Evolutionary conservation across 108 stramenopile species (phyloP).

Genomic region (Cyclotella kingstonii): DNA sequence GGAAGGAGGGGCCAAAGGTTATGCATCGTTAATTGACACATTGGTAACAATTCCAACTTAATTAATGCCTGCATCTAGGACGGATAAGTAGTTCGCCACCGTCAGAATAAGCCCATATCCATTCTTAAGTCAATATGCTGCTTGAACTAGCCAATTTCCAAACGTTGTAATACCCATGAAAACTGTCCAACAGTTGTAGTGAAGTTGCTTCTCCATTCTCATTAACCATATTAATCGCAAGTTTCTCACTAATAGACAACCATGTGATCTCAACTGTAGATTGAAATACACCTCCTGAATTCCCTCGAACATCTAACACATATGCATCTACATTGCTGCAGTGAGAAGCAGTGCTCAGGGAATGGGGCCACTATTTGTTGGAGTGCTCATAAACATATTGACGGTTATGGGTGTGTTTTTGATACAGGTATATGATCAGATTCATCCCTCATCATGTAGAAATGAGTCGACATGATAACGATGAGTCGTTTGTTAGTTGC

Average conservation of each 20-base stretch:
- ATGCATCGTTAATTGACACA: constrained; percentile 29
- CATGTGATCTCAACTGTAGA: constrained; percentile 89
- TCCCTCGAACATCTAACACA: constrained; percentile 86
- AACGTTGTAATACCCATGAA: constrained; percentile 87
- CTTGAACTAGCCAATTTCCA: constrained; percentile 96
- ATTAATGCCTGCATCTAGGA: constrained; percentile 86
- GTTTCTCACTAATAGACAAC: constrained; percentile 75
- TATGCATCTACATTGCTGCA: constrained; percentile 86
- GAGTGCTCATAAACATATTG: too few relatives aligned
- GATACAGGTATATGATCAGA: too few relatives aligned
- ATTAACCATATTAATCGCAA: constrained; percentile 80
- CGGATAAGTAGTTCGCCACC: constrained; percentile 91
- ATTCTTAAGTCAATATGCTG: constrained; percentile 91
- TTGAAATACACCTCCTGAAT: constrained; percentile 94
- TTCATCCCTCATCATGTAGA: too few relatives aligned
- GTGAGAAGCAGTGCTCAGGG: too few relatives aligned
- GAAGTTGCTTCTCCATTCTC: constrained; percentile 66
- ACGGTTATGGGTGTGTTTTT: too few relatives aligned
- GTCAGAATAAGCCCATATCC: constrained; percentile 91
- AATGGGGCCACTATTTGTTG: too few relatives aligned
- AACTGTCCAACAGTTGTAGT: constrained; percentile 92
- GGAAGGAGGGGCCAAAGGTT: constrained; percentile 52
- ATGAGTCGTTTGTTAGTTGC: too few relatives aligned
- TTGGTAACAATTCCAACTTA: constrained; percentile 82
- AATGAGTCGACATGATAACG: too few relatives aligned